Percentiles rank a stretch among this genome's conserved stretches.
Evolutionary conservation across 176 grass and related monocot genomes (phyloP).

Genomic region (Ensete glaucum): DNA sequence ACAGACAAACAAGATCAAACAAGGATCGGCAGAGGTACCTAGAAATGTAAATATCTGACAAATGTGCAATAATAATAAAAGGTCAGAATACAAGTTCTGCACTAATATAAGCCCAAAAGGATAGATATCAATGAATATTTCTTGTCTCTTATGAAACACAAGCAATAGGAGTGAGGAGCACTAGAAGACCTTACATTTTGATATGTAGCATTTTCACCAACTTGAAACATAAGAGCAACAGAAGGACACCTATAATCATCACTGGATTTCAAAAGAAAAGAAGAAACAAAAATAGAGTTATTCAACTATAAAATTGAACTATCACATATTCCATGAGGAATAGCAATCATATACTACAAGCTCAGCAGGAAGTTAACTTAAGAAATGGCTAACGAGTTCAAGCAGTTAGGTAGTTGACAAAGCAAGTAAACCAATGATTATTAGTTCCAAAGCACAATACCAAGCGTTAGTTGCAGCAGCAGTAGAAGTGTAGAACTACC

Average conservation of each 20-base stretch:
- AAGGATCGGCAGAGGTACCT: background rate
- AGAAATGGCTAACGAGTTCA: too few relatives aligned
- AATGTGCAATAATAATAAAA: too few relatives aligned
- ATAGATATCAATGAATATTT: background rate
- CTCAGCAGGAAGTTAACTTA: too few relatives aligned
- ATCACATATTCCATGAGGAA: too few relatives aligned
- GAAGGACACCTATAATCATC: constrained; percentile 62
- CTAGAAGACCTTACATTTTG: constrained; percentile 51
- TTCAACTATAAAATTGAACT: background rate
- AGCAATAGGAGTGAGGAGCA: constrained; percentile 1
- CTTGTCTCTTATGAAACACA: background rate
- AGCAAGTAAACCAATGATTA: too few relatives aligned
- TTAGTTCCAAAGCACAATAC: too few relatives aligned
- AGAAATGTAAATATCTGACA: background rate
- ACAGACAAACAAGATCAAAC: background rate
- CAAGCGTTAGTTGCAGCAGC: too few relatives aligned
- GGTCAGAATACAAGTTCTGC: too few relatives aligned
- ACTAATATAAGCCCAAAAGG: too few relatives aligned
- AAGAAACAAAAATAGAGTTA: background rate
- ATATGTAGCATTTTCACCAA: constrained; percentile 82
- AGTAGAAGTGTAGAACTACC: too few relatives aligned
- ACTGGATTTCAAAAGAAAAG: constrained; percentile 37
- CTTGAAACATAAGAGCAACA: constrained; percentile 99
- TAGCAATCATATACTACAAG: too few relatives aligned
- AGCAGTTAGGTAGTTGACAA: too few relatives aligned